phyloP scores from a whole-genome alignment of 208 protist species.

The Crithidia bombi region DNA sequence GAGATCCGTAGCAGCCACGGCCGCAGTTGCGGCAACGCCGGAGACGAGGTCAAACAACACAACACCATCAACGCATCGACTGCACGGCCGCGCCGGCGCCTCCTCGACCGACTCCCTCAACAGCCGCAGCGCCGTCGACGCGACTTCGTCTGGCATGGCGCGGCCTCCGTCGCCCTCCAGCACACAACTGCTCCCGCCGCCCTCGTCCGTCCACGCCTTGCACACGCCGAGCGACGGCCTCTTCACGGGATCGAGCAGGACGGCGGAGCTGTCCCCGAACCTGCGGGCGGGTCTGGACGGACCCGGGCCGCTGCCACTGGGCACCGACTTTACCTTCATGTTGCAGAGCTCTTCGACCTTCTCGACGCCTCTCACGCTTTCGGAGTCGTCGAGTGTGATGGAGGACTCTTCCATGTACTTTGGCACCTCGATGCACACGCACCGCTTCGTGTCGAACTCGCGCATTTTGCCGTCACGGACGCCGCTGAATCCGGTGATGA shows the following conservation, averaged over 20 bases:
- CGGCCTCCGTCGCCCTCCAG: not conserved
- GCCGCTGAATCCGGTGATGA: slow-evolving; percentile 1
- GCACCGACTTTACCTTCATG: not conserved
- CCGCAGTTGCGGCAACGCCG: not conserved
- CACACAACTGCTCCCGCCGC: not conserved
- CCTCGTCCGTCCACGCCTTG: not conserved
- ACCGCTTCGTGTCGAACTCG: slow-evolving; percentile 17
- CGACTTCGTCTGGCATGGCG: no score
- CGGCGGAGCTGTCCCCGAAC: not conserved
- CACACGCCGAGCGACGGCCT: not conserved
- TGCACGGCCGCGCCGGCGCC: not conserved
- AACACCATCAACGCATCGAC: not conserved
- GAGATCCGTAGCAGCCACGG: not conserved
- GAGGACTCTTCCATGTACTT: slow-evolving; percentile 9
- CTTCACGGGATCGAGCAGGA: not conserved
- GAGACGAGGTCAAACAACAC: no score
- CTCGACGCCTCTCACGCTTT: not conserved
- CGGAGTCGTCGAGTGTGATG: slow-evolving; percentile 4
- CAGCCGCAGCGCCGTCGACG: slow-evolving; percentile 6
- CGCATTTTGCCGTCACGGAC: slow-evolving; percentile 4
- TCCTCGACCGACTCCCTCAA: slow-evolving; percentile 14
- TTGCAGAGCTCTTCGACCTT: slow-evolving; percentile 10
- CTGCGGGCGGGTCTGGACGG: not conserved
- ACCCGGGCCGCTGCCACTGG: not conserved
- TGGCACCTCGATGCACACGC: slow-evolving; percentile 13